Evolutionary conservation across 2,329 filamentous ascomycete genomes (phyloP), one percentile per base, ranked within the genome.

Genomic region (Ophiostoma quercus): DNA sequence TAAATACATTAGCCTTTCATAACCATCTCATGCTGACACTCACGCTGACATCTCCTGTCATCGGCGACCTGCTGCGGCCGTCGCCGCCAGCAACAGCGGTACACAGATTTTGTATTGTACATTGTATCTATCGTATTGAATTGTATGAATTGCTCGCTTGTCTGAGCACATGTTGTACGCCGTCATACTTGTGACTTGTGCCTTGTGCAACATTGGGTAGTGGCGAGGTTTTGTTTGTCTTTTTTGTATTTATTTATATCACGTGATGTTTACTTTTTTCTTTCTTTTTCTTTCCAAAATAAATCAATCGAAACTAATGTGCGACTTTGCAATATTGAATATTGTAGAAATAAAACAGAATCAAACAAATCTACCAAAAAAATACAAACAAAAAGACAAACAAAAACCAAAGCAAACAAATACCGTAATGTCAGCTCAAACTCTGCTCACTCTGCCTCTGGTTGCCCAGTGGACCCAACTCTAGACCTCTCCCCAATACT

Each of bases 401-500:
- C 16, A 47, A 47, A 19, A 47, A n/a, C n/a, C 25, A 29, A 29
- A 29, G 25, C 25, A 29, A 29, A 29, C 25, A 29, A 29, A 29
- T 29, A 29, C 25, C 25, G 2, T 29, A 29, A 29, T 29, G 25
- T 2, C 25, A 29, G 25, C 25, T 29, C 25, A 29, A 29, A 29
- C 25, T 29, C 25, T 29, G 25, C 25, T n/a, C n/a, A n/a, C 2
- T 5, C 12, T 41, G 9, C 34, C 39, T 39, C 47, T 66, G 65
- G 65, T 66, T 66, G 65, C 39, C 65, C 37, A 47, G 65, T 66
- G 65, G 29, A 32, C 29, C 57, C 57, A 14, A 16, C 57, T 62
- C 57, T 19, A 62, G 57, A 32, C 25, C 34, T 34, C 25, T 29
- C 25, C 25, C 25, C 25, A 29, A 29, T 29, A 29, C 25, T 1